Evolutionary conservation across 495 filamentous ascomycete species (phyloP).

Genomic region (Staphylotrichum longicolle): DNA sequence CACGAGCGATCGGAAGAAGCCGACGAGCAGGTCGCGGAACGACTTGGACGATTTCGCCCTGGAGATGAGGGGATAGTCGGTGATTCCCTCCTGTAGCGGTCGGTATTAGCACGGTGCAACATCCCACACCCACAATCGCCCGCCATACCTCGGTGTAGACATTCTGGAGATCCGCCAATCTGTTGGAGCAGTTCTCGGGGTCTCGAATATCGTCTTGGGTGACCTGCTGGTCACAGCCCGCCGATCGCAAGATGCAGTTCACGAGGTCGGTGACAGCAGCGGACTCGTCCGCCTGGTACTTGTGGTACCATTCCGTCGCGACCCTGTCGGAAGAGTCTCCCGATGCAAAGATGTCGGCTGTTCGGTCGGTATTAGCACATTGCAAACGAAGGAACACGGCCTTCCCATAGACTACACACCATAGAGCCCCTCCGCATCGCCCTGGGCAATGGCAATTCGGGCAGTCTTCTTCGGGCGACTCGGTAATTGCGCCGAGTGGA

Average conservation of each 20-base stretch:
- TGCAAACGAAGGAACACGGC: neutral
- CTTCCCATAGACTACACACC: slow-evolving; percentile 49
- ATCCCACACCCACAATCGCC: slow-evolving; percentile 14
- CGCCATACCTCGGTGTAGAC: slow-evolving; percentile 65
- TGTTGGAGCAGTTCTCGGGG: slow-evolving; percentile 70
- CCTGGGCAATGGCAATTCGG: slow-evolving; percentile 47
- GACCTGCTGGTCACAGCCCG: slow-evolving; percentile 74
- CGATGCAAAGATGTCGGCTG: slow-evolving; percentile 80
- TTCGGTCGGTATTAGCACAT: slow-evolving; percentile 27
- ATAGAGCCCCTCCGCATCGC: slow-evolving; percentile 68
- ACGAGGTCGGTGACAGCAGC: slow-evolving; percentile 76
- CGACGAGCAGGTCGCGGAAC: slow-evolving; percentile 72
- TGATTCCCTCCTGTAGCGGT: slow-evolving; percentile 59
- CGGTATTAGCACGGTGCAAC: slow-evolving; percentile 24
- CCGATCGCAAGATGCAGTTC: slow-evolving; percentile 80
- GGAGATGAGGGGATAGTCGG: slow-evolving; percentile 91
- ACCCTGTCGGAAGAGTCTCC: slow-evolving; percentile 67
- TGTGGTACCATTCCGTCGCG: slow-evolving; percentile 74
- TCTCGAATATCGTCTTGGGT: slow-evolving; percentile 78
- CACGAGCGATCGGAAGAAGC: slow-evolving; percentile 74
- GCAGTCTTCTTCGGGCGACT: slow-evolving; percentile 61
- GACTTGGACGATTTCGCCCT: slow-evolving; percentile 65
- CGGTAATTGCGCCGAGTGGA: slow-evolving; percentile 53
- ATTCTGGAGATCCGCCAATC: slow-evolving; percentile 73
- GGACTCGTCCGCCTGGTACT: slow-evolving; percentile 65